phyloP scores from a whole-genome alignment of 73 alveolate genomes.

The Paramecium octaurelia region DNA sequence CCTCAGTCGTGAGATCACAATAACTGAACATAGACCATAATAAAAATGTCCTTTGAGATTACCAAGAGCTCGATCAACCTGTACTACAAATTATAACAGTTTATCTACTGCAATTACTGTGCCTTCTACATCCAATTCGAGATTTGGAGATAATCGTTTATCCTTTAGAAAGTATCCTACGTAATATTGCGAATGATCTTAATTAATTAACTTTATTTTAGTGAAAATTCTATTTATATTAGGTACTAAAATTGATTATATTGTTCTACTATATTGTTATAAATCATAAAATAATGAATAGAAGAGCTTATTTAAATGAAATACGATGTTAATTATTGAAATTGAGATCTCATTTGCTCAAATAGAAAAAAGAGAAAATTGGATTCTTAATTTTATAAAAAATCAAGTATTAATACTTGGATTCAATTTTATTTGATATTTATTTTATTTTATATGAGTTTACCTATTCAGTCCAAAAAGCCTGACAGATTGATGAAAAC shows the following conservation, averaged over 20 bases:
- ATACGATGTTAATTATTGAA: too few species aligned
- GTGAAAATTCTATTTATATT: not conserved
- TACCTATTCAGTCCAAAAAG: not conserved
- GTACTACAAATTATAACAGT: not conserved
- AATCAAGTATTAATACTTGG: not conserved
- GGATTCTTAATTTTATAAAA: not conserved
- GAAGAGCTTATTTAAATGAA: not conserved
- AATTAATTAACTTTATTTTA: not conserved
- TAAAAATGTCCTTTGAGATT: not conserved
- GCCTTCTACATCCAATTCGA: slow-evolving; percentile 2
- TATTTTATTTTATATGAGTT: not conserved
- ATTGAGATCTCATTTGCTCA: too few species aligned
- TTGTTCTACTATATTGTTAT: not conserved
- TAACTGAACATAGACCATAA: not conserved
- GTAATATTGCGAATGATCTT: not conserved
- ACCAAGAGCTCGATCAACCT: not conserved
- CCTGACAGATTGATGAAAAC: not conserved
- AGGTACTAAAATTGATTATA: not conserved
- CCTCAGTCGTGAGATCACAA: not conserved
- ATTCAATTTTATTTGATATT: not conserved
- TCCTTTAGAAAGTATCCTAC: slow-evolving; percentile 3
- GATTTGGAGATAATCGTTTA: slow-evolving; percentile 21
- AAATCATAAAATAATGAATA: not conserved
- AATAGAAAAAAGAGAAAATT: too few species aligned
- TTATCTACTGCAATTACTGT: not conserved